A percentile compares a stretch with the other conserved stretches of the same genome.
phyloP scores from a whole-genome alignment of 768 basidiomycete genomes.

The Tricholoma furcatifolium region DNA sequence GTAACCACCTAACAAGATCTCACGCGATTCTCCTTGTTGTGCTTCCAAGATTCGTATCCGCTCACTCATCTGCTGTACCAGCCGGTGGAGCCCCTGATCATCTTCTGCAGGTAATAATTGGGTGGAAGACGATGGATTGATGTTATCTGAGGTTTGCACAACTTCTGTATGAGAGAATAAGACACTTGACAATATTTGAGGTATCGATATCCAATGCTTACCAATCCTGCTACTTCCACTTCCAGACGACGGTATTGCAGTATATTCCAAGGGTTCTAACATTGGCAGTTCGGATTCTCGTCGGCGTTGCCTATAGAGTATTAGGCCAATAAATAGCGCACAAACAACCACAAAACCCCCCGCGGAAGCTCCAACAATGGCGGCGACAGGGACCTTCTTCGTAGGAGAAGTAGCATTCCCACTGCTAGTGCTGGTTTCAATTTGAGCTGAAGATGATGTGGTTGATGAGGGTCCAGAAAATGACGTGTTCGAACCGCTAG shows the following conservation, averaged over 20 bases:
- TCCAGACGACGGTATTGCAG: neutral
- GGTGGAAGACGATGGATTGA: neutral
- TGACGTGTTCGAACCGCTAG: neutral
- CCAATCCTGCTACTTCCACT: neutral
- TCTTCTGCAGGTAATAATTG: neutral
- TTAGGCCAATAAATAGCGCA: neutral
- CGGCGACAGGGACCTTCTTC: neutral
- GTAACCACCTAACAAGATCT: neutral
- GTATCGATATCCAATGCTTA: neutral
- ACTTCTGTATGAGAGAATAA: neutral
- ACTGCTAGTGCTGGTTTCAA: neutral
- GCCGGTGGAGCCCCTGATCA: neutral
- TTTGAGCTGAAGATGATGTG: neutral
- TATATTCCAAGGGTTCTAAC: neutral
- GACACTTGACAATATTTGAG: neutral
- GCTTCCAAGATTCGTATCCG: neutral
- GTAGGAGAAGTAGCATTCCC: neutral
- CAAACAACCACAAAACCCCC: neutral
- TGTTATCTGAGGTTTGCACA: neutral
- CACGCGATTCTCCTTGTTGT: neutral
- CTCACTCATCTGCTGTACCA: slow-evolving; percentile 5
- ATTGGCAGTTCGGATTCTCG: neutral
- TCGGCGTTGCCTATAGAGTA: neutral
- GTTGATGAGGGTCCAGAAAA: neutral
- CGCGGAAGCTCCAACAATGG: slow-evolving; percentile 1